A percentile compares a stretch with the other conserved stretches of the same genome.
These are phyloP conservation scores for Trichoderma cornu-damae DNA, from an alignment of 2,329 filamentous ascomycete species.

Conservation along the genomic window DNA sequence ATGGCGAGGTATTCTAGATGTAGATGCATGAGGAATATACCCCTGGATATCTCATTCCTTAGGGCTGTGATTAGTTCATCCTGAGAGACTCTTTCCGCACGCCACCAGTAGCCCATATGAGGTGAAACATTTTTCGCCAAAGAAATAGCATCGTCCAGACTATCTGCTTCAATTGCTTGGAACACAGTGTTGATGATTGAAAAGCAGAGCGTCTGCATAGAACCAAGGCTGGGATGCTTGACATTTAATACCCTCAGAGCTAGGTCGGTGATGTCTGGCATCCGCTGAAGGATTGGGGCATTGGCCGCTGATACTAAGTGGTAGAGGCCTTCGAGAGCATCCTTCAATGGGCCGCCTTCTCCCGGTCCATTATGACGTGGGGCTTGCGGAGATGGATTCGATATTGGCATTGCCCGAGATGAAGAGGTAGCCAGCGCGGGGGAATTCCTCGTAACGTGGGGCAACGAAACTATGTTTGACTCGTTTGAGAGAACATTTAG, in stretches of 20 bases:
- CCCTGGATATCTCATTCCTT: slow-evolving; percentile 72
- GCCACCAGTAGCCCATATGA: slow-evolving; percentile 71
- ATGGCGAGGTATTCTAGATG: slow-evolving; percentile 55
- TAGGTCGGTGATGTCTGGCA: slow-evolving; percentile 50
- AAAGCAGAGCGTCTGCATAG: slow-evolving; percentile 68
- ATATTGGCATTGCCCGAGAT: slow-evolving; percentile 28
- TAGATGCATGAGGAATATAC: slow-evolving; percentile 60
- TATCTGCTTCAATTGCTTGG: slow-evolving; percentile 60
- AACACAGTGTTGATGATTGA: slow-evolving; percentile 69
- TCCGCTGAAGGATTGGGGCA: slow-evolving; percentile 57
- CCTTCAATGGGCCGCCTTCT: slow-evolving; percentile 34
- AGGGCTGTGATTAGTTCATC: slow-evolving; percentile 57
- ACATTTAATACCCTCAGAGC: slow-evolving; percentile 58
- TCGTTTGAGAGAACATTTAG: slow-evolving; percentile 43
- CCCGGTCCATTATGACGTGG: slow-evolving; percentile 27
- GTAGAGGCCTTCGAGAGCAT: slow-evolving; percentile 57
- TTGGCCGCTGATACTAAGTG: slow-evolving; percentile 60
- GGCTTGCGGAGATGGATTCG: slow-evolving; percentile 29
- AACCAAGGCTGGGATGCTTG: slow-evolving; percentile 53
- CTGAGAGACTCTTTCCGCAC: slow-evolving; percentile 58
- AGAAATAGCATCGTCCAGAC: slow-evolving; percentile 56
- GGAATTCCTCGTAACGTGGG: slow-evolving; percentile 39
- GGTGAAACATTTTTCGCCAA: slow-evolving; percentile 61
- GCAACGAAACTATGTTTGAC: slow-evolving; percentile 33
- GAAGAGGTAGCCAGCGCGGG: slow-evolving; percentile 39